A percentile compares a stretch with the other conserved stretches of the same genome.
phyloP scores from a whole-genome alignment of 2,329 filamentous ascomycete species.

The Fusarium oxysporum region DNA sequence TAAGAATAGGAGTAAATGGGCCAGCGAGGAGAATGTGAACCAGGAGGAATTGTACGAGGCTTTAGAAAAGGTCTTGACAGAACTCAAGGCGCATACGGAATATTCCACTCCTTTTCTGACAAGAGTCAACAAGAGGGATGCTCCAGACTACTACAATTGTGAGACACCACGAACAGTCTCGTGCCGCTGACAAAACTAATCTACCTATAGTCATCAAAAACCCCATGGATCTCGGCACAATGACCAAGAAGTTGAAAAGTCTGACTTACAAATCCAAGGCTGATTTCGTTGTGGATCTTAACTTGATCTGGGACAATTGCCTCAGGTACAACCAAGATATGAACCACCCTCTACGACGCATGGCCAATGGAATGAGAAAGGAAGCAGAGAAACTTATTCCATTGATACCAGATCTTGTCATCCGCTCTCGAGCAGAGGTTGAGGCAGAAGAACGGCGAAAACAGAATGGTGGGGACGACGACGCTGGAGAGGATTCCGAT shows the following conservation, averaged over 20 bases:
- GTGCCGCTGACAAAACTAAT: conserved; percentile 37
- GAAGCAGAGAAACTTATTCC: conserved; percentile 97
- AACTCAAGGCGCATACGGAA: conserved; percentile 96
- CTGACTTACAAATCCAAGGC: conserved; percentile 87
- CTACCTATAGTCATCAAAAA: conserved; percentile 81
- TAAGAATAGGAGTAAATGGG: conserved; percentile 99
- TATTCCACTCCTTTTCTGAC: conserved; percentile 97
- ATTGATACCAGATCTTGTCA: conserved; percentile 90
- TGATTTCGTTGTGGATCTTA: conserved; percentile 93
- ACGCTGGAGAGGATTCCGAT: conserved; percentile 90
- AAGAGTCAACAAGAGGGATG: conserved; percentile 95
- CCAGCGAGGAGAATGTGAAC: conserved; percentile 95
- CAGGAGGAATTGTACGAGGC: conserved; percentile 99
- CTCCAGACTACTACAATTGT: conserved; percentile 93
- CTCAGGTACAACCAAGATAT: conserved; percentile 94
- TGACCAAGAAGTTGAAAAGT: conserved; percentile 96
- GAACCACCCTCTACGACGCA: conserved; percentile 86
- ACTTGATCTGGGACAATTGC: conserved; percentile 97
- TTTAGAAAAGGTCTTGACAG: conserved; percentile 94
- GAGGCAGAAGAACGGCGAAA: conserved; percentile 88
- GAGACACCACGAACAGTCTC: conserved; percentile 56
- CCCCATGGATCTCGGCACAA: conserved; percentile 96
- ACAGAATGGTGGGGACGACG: conserved; percentile 85
- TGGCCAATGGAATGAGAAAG: conserved; percentile 96
- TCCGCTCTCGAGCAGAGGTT: conserved; percentile 92